Evolutionary conservation across 2,329 filamentous ascomycete genomes (phyloP), one percentile per base, ranked within the genome.

Genomic region (Myriosclerotinia curreyana): DNA sequence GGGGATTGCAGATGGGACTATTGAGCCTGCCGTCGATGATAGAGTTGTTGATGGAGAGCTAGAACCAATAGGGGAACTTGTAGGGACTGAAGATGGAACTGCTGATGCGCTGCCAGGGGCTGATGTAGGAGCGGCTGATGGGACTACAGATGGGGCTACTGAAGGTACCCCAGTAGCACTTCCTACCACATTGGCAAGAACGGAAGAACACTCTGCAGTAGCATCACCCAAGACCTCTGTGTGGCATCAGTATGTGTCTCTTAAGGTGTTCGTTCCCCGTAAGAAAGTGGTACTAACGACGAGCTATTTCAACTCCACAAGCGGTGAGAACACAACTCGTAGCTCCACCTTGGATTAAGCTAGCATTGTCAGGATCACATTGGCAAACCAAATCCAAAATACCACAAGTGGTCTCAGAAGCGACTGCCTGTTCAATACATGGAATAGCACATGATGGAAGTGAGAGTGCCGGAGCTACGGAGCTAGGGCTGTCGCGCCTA

Each of bases 371-470:
- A 17, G 55, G 34, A 28, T 42, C 15, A 53, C 58, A 60, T 12
- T 40, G 44, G 49, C 46, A 60, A 15, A 8, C 34, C n/a, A 60
- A 28, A n/a, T 60, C 46, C 11, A 20, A 8, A 1, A 17, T 3
- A 15, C 15, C 34, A 53, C 46, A 60, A 2, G 1, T 53, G 1
- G 34, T 60, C 17, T 15, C 34, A 2, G 11, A 20, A 11, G 31
- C 20, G 14, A 50, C 46, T 52, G 58, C 36, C 14, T 34, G n/a
- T 28, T 20, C 31, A 28, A 60, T 50, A 14, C 58, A 60, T 20
- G 22, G 22, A 14, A 60, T n/a, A 52, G 46, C 58, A 60, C 58
- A 40, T 51, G 58, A 38, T 15, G 58, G 58, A 20, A 60, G 17
- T 31, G 48, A 38, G 28, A 28, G 15, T 5, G 28, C 42, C 8